Conservation (phyloP, 2,329 filamentous ascomycete species). For the Albophoma yamanashiensis region DNA sequence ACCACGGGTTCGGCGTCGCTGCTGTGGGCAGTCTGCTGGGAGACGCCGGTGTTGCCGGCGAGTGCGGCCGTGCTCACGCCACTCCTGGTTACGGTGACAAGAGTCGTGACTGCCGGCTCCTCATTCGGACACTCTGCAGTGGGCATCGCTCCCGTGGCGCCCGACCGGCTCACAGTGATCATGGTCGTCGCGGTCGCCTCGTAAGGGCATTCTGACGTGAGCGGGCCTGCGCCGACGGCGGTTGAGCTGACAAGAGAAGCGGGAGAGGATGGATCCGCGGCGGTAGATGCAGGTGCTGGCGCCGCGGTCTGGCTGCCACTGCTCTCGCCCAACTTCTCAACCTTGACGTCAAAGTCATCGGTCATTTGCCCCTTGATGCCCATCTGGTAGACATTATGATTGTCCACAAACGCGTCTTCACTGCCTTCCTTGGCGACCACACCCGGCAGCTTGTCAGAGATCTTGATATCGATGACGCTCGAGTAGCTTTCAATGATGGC, state of each 20-base stretch:
- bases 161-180: neutral
- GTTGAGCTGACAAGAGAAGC: neutral
- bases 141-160: neutral
- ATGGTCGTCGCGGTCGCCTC: neutral
- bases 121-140: neutral
- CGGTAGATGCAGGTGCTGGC: neutral
- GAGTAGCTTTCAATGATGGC: conserved; percentile 29
- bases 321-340: conserved; percentile 15
- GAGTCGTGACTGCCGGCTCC: neutral
- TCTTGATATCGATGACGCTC: conserved; percentile 29
- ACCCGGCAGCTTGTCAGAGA: conserved; percentile 14
- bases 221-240: neutral
- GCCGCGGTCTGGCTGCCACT: conserved; percentile 6
- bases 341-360: conserved; percentile 32
- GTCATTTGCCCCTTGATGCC: conserved; percentile 35
- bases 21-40: neutral
- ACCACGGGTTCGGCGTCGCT: conserved; percentile 14
- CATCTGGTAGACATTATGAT: conserved; percentile 29
- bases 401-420: conserved; percentile 18
- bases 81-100: neutral
- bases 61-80: neutral
- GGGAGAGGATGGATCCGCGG: no score
- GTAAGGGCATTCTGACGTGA: neutral
- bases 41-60: neutral
- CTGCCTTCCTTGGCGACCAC: conserved; percentile 11